These are phyloP conservation scores for Blastocystis sp. DNA, from an alignment of 352 stramenopile genomes.

Conservation along the genomic window DNA sequence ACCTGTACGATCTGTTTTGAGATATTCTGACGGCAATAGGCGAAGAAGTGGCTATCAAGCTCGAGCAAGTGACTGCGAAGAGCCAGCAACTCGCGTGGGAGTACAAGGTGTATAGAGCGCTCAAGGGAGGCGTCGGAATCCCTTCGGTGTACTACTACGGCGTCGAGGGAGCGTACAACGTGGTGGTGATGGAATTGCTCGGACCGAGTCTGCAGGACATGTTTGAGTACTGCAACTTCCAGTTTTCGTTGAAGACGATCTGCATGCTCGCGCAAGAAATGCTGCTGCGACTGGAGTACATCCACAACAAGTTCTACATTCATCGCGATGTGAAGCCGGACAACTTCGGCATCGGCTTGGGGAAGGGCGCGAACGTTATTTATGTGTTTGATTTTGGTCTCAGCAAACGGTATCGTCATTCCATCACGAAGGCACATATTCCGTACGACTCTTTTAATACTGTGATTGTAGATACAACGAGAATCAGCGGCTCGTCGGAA, in stretches of 20 bases:
- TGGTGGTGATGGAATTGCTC: slow-evolving; percentile 99
- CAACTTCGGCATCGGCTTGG: slow-evolving; percentile 91
- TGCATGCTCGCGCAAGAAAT: slow-evolving; percentile 90
- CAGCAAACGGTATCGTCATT: slow-evolving; percentile 90
- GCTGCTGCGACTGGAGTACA: slow-evolving; percentile 88
- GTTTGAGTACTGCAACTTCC: slow-evolving; percentile 90
- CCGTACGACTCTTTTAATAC: slow-evolving; percentile 76
- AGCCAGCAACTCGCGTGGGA: slow-evolving; percentile 99
- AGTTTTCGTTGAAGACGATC: slow-evolving; percentile 89
- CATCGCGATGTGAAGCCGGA: slow-evolving; percentile 93
- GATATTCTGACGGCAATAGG: slow-evolving; percentile 50
- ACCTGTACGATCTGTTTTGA: slow-evolving; percentile 16
- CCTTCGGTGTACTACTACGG: slow-evolving; percentile 98
- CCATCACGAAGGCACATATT: slow-evolving; percentile 89
- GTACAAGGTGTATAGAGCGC: slow-evolving; percentile 99
- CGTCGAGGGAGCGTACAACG: slow-evolving; percentile 94
- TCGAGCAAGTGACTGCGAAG: slow-evolving; percentile 88
- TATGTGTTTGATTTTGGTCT: slow-evolving; percentile 94
- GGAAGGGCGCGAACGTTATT: slow-evolving; percentile 86
- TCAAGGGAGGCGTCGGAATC: slow-evolving; percentile 96
- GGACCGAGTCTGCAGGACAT: slow-evolving; percentile 92
- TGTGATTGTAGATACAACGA: slow-evolving; percentile 86
- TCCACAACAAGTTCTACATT: slow-evolving; percentile 92
- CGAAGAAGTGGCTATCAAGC: slow-evolving; percentile 97
- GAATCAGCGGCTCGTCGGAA: slow-evolving; percentile 91